phyloP scores from a whole-genome alignment of 1,139 yeast species.

The Kodamaea arcana region DNA sequence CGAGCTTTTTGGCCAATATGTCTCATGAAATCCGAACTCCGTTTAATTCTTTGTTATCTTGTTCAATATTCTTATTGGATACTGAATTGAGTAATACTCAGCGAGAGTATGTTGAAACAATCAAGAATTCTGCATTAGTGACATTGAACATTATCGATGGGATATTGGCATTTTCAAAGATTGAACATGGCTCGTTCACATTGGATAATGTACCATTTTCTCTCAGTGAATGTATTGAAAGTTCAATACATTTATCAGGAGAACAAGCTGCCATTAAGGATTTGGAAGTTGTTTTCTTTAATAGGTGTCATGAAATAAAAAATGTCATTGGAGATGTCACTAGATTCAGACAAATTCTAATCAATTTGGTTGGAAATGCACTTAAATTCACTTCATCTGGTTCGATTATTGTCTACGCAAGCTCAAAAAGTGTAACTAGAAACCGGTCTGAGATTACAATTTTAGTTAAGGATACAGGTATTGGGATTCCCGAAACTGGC shows the following conservation, averaged over 20 bases:
- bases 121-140: constrained; percentile 49
- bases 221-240: constrained; percentile 47
- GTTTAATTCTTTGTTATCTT: constrained; percentile 52
- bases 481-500: constrained; percentile 52
- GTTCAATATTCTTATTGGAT: constrained; percentile 51
- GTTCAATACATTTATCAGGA: constrained; percentile 49
- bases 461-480: constrained; percentile 54
- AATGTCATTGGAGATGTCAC: constrained; percentile 50
- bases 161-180: constrained; percentile 52
- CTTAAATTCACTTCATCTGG: constrained; percentile 53
- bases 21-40: constrained; percentile 60
- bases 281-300: constrained; percentile 46
- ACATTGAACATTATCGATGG: constrained; percentile 56
- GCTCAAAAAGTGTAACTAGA: constrained; percentile 24
- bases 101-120: constrained; percentile 52
- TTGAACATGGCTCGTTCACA: constrained; percentile 52
- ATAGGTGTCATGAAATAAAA: constrained; percentile 40
- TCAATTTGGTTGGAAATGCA: constrained; percentile 55
- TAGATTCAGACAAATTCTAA: constrained; percentile 49
- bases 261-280: constrained; percentile 48
- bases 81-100: constrained; percentile 46
- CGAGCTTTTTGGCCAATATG: constrained; percentile 58
- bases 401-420: constrained; percentile 39
- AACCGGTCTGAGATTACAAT: constrained; percentile 41
- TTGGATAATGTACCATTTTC: constrained; percentile 48